A percentile compares a stretch with the other conserved stretches of the same genome.
Conservation (phyloP, 371 early-diverging fungal species). For the Gilbertella persicaria region DNA sequence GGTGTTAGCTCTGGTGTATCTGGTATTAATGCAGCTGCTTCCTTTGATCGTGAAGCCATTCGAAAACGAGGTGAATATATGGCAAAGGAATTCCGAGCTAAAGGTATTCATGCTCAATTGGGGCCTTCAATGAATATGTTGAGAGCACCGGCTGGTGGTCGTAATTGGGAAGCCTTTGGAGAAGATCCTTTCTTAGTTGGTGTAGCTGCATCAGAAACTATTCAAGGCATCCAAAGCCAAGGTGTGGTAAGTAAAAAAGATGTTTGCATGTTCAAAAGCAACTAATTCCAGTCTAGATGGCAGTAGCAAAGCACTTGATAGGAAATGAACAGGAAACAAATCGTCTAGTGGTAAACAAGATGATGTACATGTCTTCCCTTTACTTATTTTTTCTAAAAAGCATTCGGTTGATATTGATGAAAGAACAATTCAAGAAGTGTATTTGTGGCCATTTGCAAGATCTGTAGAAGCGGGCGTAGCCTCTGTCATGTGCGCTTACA, state of each 20-base stretch:
- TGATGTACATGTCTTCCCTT: neutral
- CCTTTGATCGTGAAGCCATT: conserved; percentile 54
- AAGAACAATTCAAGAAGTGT: conserved; percentile 59
- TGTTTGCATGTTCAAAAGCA: neutral
- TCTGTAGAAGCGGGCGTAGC: conserved; percentile 55
- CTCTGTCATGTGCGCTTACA: conserved; percentile 64
- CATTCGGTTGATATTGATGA: conserved; percentile 50
- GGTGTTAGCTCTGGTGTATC: conserved; percentile 53
- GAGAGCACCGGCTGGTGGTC: conserved; percentile 50
- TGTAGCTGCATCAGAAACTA: conserved; percentile 39
- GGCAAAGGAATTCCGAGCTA: conserved; percentile 55
- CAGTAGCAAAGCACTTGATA: conserved; percentile 58
- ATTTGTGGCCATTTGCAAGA: conserved; percentile 56
- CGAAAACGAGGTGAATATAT: conserved; percentile 51
- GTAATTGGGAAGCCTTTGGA: conserved; percentile 67
- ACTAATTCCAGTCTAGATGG: conserved; percentile 25
- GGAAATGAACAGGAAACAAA: conserved; percentile 56
- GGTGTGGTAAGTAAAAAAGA: conserved; percentile 35
- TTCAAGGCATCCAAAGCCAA: conserved; percentile 43
- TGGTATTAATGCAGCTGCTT: conserved; percentile 57
- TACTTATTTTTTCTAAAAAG: conserved; percentile 11
- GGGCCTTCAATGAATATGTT: conserved; percentile 57
- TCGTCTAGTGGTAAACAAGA: conserved; percentile 20
- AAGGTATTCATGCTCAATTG: conserved; percentile 54
- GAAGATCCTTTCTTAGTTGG: conserved; percentile 65